A percentile compares a stretch with the other conserved stretches of the same genome.
phyloP scores from a whole-genome alignment of 2,329 filamentous ascomycete species.

The Colletotrichum graminicola region DNA sequence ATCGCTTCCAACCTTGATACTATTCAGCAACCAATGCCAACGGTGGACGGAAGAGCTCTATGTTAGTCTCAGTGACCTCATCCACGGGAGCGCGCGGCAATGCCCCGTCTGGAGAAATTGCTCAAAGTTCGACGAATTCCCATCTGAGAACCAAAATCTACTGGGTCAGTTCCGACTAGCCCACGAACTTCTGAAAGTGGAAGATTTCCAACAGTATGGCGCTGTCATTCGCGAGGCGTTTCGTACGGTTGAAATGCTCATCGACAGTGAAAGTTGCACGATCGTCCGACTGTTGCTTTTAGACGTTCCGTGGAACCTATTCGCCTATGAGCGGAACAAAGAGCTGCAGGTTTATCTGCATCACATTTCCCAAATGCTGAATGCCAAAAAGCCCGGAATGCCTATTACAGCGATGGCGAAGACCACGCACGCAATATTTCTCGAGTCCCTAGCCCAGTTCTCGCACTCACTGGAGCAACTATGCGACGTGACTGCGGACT shows the following conservation, averaged over 20 bases:
- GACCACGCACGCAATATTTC: background rate
- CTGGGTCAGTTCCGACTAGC: background rate
- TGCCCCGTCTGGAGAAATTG: background rate
- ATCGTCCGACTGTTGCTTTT: background rate
- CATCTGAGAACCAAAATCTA: accelerated
- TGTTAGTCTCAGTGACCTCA: background rate
- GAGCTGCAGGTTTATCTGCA: background rate
- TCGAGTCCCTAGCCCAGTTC: background rate
- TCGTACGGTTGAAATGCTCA: background rate
- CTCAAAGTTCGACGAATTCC: background rate
- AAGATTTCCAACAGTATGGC: background rate
- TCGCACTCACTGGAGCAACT: background rate
- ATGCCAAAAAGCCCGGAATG: background rate
- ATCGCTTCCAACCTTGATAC: background rate
- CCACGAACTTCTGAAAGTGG: background rate
- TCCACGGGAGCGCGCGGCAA: background rate
- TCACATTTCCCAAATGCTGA: background rate
- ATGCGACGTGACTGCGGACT: background rate
- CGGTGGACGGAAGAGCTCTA: background rate
- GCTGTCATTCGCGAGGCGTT: background rate
- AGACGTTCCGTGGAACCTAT: background rate
- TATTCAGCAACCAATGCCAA: background rate
- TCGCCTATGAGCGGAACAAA: accelerated
- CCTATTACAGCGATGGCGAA: background rate
- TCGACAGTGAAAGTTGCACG: background rate